phyloP scores from a whole-genome alignment of 1,284 basidiomycete genomes.

The Porogramme epimiltina region DNA sequence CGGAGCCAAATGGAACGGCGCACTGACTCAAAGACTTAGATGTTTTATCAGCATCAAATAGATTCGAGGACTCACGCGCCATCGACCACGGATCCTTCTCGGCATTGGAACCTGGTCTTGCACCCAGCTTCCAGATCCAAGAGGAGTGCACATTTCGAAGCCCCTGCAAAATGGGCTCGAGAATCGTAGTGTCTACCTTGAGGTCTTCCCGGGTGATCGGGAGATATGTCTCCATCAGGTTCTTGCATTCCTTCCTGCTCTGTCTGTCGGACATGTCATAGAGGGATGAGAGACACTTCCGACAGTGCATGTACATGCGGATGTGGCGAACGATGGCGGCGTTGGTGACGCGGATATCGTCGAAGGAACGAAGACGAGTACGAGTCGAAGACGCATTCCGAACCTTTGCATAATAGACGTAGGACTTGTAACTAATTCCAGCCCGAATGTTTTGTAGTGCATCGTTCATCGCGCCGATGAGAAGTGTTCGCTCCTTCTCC shows the following conservation, averaged over 20 bases:
- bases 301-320: not conserved
- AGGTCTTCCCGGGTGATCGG: not conserved
- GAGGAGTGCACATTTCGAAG: not conserved
- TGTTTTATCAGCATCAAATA: not conserved
- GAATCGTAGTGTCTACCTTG: not conserved
- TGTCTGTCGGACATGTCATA: not conserved
- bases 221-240: not conserved
- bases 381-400: not conserved
- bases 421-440: conserved; percentile 5
- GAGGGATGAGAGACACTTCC: not conserved
- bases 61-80: not conserved
- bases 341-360: not conserved
- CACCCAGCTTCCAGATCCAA: conserved; percentile 2
- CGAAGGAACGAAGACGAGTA: not conserved
- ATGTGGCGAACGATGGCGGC: not conserved
- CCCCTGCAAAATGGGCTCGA: not conserved
- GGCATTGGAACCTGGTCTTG: no score
- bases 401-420: not conserved
- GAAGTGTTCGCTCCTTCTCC: not conserved
- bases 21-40: not conserved
- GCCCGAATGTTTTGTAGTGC: not conserved
- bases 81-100: not conserved
- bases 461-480: not conserved
- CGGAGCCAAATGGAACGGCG: not conserved
- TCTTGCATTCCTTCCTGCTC: not conserved